Conservation (phyloP, 164 flowering plant species). For the Magnolia kwangsiensis region DNA sequence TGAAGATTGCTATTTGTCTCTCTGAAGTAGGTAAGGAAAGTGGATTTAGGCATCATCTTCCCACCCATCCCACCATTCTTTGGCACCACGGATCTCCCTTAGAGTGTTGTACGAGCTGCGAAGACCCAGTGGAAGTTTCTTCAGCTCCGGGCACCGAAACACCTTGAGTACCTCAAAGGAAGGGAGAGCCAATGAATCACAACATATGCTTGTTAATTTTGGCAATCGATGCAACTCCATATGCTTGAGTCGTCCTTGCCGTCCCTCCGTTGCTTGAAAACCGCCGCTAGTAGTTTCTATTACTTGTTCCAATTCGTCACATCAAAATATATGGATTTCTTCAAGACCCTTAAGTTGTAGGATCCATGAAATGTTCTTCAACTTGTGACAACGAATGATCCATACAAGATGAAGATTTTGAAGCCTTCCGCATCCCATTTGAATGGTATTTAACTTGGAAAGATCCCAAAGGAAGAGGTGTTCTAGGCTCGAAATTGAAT, state of each 20-base stretch:
- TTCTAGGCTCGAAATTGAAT: background rate
- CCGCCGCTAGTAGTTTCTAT: background rate
- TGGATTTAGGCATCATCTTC: constrained; percentile 1
- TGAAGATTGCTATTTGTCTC: too few species aligned
- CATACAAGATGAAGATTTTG: background rate
- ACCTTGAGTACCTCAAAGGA: constrained; percentile 1
- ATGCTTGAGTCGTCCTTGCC: background rate
- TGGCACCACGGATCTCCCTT: background rate
- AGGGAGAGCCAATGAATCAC: constrained; percentile 10
- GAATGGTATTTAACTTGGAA: constrained; percentile 1
- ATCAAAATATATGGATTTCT: background rate
- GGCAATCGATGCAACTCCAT: background rate
- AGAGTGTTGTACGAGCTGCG: constrained; percentile 5
- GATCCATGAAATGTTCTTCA: constrained; percentile 17
- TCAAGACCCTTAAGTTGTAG: background rate
- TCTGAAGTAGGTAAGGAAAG: background rate
- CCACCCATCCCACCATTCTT: constrained; percentile 17
- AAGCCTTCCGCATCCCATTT: background rate
- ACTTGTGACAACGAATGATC: constrained; percentile 3
- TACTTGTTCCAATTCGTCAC: constrained; percentile 10
- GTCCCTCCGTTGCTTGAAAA: background rate
- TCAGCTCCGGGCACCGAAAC: background rate
- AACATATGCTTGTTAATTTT: constrained; percentile 13
- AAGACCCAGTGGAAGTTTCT: constrained; percentile 14
- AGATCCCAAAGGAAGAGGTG: background rate